phyloP scores from a whole-genome alignment of 2,329 filamentous ascomycete species.

The Venturia oleaginea region DNA sequence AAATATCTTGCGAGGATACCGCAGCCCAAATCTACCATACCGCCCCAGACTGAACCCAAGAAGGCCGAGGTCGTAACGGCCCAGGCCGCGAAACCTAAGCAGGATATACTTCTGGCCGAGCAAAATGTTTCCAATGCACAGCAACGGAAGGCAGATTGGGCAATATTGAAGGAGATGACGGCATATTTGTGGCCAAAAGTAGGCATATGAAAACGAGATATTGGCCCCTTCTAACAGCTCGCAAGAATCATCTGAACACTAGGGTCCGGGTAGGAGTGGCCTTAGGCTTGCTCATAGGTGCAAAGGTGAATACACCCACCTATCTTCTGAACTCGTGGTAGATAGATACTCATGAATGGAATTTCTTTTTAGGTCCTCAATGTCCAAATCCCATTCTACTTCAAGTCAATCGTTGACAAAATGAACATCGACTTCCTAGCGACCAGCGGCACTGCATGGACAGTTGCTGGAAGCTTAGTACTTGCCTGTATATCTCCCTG shows the following conservation, averaged over 20 bases:
- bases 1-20: conserved; percentile 29
- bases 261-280: conserved; percentile 78
- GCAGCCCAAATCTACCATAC: conserved; percentile 19
- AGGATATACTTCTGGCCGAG: conserved; percentile 53
- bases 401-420: conserved; percentile 93
- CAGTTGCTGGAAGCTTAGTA: conserved; percentile 86
- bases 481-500: conserved; percentile 55
- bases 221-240: conserved; percentile 13
- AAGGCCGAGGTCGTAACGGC: conserved; percentile 24
- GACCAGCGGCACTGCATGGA: conserved; percentile 78
- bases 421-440: conserved; percentile 94
- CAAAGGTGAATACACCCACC: conserved; percentile 53
- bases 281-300: conserved; percentile 73
- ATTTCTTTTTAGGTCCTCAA: conserved; percentile 57
- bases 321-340: conserved; percentile 8
- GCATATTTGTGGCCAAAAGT: conserved; percentile 90
- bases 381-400: conserved; percentile 97
- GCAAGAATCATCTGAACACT: conserved; percentile 62
- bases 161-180: conserved; percentile 96
- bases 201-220: conserved; percentile 15
- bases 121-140: conserved; percentile 64
- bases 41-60: conserved; percentile 21
- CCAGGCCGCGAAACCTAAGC: conserved; percentile 24
- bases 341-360: conserved; percentile 16
- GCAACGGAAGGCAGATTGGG: conserved; percentile 95